Conservation (phyloP, 116 monocot species). For the Phalaenopsis hybrid region DNA sequence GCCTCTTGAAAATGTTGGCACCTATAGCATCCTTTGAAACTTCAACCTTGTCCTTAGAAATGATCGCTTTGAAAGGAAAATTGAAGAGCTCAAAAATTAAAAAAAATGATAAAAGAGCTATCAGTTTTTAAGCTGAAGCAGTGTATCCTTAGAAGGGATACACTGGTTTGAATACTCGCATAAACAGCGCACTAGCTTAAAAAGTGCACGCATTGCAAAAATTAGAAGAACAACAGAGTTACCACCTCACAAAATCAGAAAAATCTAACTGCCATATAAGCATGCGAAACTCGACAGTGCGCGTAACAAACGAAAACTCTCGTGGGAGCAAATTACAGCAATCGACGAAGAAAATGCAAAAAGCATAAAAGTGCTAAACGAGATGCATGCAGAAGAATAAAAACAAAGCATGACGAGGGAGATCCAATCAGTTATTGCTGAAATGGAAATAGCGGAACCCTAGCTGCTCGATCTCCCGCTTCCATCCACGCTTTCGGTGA, state of each 20-base stretch:
- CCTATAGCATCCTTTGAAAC: too few species aligned
- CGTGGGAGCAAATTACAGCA: neutral
- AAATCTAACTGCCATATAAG: neutral
- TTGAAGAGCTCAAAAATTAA: too few species aligned
- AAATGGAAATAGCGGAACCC: constrained; percentile 11
- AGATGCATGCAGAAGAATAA: neutral
- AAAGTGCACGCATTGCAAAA: neutral
- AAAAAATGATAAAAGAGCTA: too few species aligned
- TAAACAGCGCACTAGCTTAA: neutral
- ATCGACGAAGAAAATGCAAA: neutral
- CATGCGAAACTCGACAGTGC: neutral
- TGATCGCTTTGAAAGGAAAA: too few species aligned
- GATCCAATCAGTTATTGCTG: neutral
- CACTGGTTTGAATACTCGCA: neutral
- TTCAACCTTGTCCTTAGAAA: too few species aligned
- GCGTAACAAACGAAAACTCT: neutral
- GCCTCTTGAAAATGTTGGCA: too few species aligned
- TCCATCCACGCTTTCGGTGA: constrained; percentile 2
- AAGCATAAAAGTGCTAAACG: neutral
- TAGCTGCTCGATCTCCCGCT: constrained; percentile 8
- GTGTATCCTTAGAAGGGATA: neutral
- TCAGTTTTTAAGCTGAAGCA: too few species aligned
- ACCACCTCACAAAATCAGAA: neutral
- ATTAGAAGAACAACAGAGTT: neutral
- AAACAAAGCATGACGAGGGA: neutral